These are phyloP conservation scores for Williopsis jadinii DNA, from an alignment of 1,139 yeast genomes.

Conservation along the genomic window DNA sequence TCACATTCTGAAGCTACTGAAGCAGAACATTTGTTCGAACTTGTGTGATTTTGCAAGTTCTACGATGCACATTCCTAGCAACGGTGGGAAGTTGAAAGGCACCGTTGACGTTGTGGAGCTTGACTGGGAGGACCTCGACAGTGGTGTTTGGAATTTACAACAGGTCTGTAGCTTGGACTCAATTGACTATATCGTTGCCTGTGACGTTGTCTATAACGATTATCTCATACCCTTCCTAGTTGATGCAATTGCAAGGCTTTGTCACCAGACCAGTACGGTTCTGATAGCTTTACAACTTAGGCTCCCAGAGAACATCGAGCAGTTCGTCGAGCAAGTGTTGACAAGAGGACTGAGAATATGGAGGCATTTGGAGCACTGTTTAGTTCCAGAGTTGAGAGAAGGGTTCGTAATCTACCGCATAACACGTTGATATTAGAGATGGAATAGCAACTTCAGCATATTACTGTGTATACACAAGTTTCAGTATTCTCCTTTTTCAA, in stretches of 20 bases:
- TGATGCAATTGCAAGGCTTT: conserved; percentile 32
- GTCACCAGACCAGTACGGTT: conserved; percentile 31
- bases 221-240: conserved; percentile 48
- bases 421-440: neutral
- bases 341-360: conserved; percentile 40
- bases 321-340: conserved; percentile 35
- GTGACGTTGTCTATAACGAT: conserved; percentile 69
- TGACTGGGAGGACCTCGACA: conserved; percentile 57
- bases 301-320: conserved; percentile 43
- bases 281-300: conserved; percentile 51
- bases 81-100: conserved; percentile 2
- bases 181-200: conserved; percentile 50
- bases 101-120: conserved; percentile 41
- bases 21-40: conserved; percentile 39
- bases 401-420: conserved; percentile 39
- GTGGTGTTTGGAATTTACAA: conserved; percentile 26
- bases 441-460: neutral
- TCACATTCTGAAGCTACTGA: conserved; percentile 45
- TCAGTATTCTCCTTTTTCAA: conserved; percentile 24
- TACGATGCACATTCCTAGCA: conserved; percentile 2
- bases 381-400: conserved; percentile 26
- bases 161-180: conserved; percentile 6
- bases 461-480: neutral
- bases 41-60: conserved; percentile 4
- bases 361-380: conserved; percentile 27